These are phyloP conservation scores for Cercophora scortea DNA, from an alignment of 495 filamentous ascomycete genomes.

Conservation along the genomic window DNA sequence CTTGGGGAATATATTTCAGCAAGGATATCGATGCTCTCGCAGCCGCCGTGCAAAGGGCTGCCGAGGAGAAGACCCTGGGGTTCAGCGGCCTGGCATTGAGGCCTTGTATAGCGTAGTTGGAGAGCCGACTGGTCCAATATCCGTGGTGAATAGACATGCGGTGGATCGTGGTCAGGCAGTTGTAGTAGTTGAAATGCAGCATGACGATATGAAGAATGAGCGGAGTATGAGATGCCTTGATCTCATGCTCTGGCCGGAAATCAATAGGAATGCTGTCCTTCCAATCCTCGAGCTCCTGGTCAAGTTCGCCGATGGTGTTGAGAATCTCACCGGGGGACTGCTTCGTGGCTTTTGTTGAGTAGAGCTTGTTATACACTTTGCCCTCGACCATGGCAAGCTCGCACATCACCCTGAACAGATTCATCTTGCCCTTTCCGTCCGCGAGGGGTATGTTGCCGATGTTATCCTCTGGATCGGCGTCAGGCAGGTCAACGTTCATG, in stretches of 20 bases:
- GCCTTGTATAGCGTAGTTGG: constrained; percentile 91
- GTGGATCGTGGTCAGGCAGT: constrained; percentile 94
- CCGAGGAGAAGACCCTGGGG: constrained; percentile 89
- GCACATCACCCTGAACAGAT: constrained; percentile 86
- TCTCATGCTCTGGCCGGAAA: constrained; percentile 91
- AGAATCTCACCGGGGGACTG: constrained; percentile 89
- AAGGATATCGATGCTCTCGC: constrained; percentile 88
- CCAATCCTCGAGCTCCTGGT: constrained; percentile 90
- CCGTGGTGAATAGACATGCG: constrained; percentile 98
- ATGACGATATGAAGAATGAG: constrained; percentile 88
- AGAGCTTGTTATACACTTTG: constrained; percentile 88
- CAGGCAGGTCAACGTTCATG: constrained; percentile 94
- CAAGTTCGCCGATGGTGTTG: constrained; percentile 93
- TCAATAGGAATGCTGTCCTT: constrained; percentile 91
- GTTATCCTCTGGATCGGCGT: constrained; percentile 81
- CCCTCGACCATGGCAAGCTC: constrained; percentile 86
- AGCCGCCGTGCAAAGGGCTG: constrained; percentile 83
- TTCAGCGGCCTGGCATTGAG: constrained; percentile 86
- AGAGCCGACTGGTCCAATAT: constrained; percentile 93
- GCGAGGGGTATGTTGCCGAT: constrained; percentile 88
- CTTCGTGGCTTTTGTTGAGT: constrained; percentile 85
- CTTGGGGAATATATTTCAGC: constrained; percentile 91
- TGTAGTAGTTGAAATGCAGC: constrained; percentile 95
- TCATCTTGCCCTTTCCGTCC: constrained; percentile 87
- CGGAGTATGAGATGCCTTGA: constrained; percentile 80